Evolutionary conservation across 176 grass and related monocot species (phyloP), one percentile per base, ranked within the genome.

Genomic region (Echinochloa phyllopogon): DNA sequence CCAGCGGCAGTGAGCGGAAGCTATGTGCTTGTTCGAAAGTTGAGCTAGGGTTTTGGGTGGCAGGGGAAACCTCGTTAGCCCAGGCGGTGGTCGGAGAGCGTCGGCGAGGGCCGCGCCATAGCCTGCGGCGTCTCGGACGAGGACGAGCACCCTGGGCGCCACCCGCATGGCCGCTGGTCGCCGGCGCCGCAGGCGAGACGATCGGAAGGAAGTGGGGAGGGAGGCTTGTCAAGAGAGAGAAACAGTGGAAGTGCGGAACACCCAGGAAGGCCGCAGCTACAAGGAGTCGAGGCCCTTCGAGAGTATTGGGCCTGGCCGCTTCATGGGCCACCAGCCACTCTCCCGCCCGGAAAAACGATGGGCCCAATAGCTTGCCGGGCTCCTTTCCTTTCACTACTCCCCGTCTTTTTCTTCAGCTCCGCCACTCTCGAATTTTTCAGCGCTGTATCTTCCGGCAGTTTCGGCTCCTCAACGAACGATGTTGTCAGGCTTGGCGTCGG

Each of bases 61-160:
- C 65, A 38, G 20, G 11, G 11, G 23, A 39, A 24, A 97, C 95
- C 95, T 94, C 39, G 78, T 92, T n/a, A 97, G 45, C 38, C 59
- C 84, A 1, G 78, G 57, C 17, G 63, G 71, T 9, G 92, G 84
- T 4, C 42, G 74, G 58, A 97, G 84, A 13, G 86, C 84, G 50
- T 84, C 84, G 12, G 88, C 88, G 9, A 97, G 80, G 81, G 90
- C 81, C 10, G 65, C 60, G 24, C 90, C 95, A 18, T 92, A 94
- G 2, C 95, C 90, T 0, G 88, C 86, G 50, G 81, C 72, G 42
- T 94, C 90, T 3, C 86, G 86, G 52, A 94, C 79, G 63, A 94
- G 77, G 68, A 97, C 27, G 70, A 94, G 75, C 57, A 92, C 84
- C 70, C 43, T 87, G 45, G 81, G 36, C 36, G 88, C 92, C 70